A percentile compares a stretch with the other conserved stretches of the same genome.
Evolutionary conservation across 2,329 filamentous ascomycete genomes (phyloP).

Genomic region (Colletotrichum noveboracense): DNA sequence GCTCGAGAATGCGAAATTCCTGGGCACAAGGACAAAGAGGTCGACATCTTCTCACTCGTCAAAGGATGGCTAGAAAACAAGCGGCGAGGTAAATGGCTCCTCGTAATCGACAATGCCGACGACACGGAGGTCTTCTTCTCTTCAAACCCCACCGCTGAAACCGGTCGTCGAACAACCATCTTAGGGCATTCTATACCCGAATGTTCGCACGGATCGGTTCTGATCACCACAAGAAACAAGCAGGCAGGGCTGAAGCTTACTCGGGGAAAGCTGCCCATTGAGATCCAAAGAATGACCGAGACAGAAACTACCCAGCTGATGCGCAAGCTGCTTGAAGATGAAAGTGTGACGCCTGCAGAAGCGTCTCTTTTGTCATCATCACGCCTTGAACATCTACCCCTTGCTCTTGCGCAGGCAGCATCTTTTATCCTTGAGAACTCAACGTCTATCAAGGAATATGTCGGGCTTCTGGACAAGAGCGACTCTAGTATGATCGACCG

Average conservation of each 20-base stretch:
- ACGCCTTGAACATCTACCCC: neutral
- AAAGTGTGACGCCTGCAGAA: neutral
- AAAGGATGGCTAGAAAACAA: constrained; percentile 32
- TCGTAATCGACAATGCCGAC: constrained; percentile 26
- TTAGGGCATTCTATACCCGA: constrained; percentile 32
- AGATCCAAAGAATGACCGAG: constrained; percentile 32
- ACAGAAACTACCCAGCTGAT: constrained; percentile 31
- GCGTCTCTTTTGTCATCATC: constrained; percentile 25
- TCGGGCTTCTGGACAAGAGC: constrained; percentile 29
- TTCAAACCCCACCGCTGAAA: too few species aligned
- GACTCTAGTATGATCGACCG: constrained; percentile 21
- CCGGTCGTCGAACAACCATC: too few species aligned
- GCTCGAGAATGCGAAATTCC: constrained; percentile 27
- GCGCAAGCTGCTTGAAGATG: constrained; percentile 10
- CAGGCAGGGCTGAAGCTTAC: constrained; percentile 29
- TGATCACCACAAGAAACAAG: constrained; percentile 40
- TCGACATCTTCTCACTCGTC: constrained; percentile 27
- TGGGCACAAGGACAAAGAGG: constrained; percentile 19
- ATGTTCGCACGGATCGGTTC: constrained; percentile 31
- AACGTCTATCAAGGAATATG: constrained; percentile 29
- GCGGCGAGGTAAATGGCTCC: constrained; percentile 19
- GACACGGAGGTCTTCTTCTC: constrained; percentile 11
- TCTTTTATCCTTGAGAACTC: constrained; percentile 26
- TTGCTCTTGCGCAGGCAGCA: neutral
- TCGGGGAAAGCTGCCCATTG: constrained; percentile 24